A percentile compares a stretch with the other conserved stretches of the same genome.
These are phyloP conservation scores for Coemansia sp. DNA, from an alignment of 192 early-diverging fungal genomes.

Conservation along the genomic window DNA sequence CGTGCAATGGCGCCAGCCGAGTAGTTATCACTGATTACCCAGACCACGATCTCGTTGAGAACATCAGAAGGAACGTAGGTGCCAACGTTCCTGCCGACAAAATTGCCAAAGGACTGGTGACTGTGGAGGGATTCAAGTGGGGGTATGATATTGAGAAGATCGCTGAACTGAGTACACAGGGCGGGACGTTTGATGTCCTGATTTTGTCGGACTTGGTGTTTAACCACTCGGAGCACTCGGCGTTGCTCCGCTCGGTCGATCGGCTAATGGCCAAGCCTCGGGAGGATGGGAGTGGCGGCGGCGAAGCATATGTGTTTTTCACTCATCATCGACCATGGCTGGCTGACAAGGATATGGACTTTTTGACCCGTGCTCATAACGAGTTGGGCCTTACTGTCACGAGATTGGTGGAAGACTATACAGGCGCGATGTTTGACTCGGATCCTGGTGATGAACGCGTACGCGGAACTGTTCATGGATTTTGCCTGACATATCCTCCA, in stretches of 20 bases:
- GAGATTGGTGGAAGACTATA: constrained; percentile 66
- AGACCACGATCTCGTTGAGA: constrained; percentile 72
- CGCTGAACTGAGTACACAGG: neutral
- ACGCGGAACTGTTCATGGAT: constrained; percentile 80
- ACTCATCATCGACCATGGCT: constrained; percentile 84
- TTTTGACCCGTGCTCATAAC: constrained; percentile 71
- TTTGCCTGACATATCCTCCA: constrained; percentile 48
- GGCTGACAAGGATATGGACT: constrained; percentile 74
- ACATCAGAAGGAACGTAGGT: constrained; percentile 70
- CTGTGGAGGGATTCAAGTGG: constrained; percentile 47
- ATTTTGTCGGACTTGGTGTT: constrained; percentile 85
- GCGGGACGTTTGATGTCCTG: constrained; percentile 69
- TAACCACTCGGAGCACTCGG: constrained; percentile 84
- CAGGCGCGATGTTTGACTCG: constrained; percentile 84
- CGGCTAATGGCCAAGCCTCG: constrained; percentile 55
- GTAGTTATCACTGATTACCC: constrained; percentile 54
- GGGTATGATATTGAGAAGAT: constrained; percentile 43
- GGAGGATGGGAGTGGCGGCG: constrained; percentile 15
- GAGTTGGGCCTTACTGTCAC: constrained; percentile 71
- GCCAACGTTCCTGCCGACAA: constrained; percentile 58
- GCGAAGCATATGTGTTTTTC: constrained; percentile 74
- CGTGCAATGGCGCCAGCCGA: constrained; percentile 70
- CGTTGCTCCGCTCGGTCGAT: constrained; percentile 70
- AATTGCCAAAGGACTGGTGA: constrained; percentile 13
- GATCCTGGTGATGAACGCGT: constrained; percentile 79